Evolutionary conservation across 2,329 filamentous ascomycete species (phyloP).

Genomic region (Metarhizium sp.): DNA sequence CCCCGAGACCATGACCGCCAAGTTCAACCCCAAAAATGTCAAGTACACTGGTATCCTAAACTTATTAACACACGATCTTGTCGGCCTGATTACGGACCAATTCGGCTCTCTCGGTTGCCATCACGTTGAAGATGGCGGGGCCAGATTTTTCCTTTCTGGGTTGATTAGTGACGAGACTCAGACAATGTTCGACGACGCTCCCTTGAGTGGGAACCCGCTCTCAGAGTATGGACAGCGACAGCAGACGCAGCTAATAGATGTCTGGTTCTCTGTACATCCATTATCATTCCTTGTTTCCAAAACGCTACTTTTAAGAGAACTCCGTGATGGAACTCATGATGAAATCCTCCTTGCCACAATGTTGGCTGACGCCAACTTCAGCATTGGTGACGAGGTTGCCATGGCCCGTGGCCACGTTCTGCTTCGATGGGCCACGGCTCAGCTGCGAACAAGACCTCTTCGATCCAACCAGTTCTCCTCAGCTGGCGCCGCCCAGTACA

Average conservation of each 20-base stretch:
- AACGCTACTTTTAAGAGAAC: conserved; percentile 27
- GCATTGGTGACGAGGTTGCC: conserved; percentile 18
- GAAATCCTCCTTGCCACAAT: conserved; percentile 28
- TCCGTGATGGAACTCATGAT: conserved; percentile 28
- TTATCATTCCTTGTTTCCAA: conserved; percentile 31
- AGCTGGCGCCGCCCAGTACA: conserved; percentile 13
- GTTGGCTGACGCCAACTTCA: conserved; percentile 28
- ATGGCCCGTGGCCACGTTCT: conserved; percentile 20
- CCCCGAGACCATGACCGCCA: conserved; percentile 9
- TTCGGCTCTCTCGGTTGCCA: conserved; percentile 21
- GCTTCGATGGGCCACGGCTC: conserved; percentile 23
- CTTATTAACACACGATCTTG: conserved; percentile 21
- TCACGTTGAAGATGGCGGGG: conserved; percentile 17
- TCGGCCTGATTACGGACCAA: conserved; percentile 22
- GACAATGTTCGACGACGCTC: conserved; percentile 21
- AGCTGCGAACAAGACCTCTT: conserved; percentile 21
- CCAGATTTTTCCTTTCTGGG: conserved; percentile 18
- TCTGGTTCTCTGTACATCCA: conserved; percentile 31
- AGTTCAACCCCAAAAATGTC: conserved; percentile 11
- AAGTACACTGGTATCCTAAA: conserved; percentile 18
- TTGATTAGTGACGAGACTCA: conserved; percentile 17
- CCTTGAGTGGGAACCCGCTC: conserved; percentile 16
- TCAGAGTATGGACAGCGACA: conserved; percentile 21
- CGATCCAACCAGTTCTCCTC: conserved; percentile 10
- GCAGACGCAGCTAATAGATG: conserved; percentile 27